phyloP scores from a whole-genome alignment of 257 asterid species.

The Oldenlandia corymbosa region DNA sequence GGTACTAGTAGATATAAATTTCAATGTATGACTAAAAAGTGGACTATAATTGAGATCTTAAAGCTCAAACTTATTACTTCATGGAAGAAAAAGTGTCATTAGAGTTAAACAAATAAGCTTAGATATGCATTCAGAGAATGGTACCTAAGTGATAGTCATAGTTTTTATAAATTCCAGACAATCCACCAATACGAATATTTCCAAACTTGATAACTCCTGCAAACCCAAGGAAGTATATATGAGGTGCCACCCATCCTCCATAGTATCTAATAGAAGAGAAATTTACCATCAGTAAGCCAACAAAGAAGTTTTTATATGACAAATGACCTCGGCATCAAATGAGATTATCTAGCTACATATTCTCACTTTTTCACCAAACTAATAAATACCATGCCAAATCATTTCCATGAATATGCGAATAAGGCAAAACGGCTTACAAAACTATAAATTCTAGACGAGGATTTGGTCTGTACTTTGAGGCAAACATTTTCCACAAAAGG shows the following conservation, averaged over 20 bases:
- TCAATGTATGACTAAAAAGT: background rate
- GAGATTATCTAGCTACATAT: background rate
- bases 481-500: background rate
- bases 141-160: slow-evolving; percentile 63
- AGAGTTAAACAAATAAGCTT: background rate
- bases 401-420: no score
- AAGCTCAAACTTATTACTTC: background rate
- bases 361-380: background rate
- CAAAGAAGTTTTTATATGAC: background rate
- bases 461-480: background rate
- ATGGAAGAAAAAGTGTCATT: background rate
- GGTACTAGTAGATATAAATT: background rate
- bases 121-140: slow-evolving; percentile 10
- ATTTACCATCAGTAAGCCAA: slow-evolving; percentile 5
- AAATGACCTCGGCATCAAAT: background rate
- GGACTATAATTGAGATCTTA: background rate
- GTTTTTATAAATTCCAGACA: slow-evolving; percentile 80
- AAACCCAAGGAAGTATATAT: slow-evolving; percentile 87
- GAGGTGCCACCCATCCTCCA: slow-evolving; percentile 98
- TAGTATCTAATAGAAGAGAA: slow-evolving; percentile 52
- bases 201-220: slow-evolving; percentile 91
- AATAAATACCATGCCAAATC: background rate
- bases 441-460: background rate
- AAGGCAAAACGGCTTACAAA: background rate
- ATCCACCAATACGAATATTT: slow-evolving; percentile 92